A percentile compares a stretch with the other conserved stretches of the same genome.
These are phyloP conservation scores for Solanum peruvianum DNA, from an alignment of 257 asterid genomes.

Conservation along the genomic window DNA sequence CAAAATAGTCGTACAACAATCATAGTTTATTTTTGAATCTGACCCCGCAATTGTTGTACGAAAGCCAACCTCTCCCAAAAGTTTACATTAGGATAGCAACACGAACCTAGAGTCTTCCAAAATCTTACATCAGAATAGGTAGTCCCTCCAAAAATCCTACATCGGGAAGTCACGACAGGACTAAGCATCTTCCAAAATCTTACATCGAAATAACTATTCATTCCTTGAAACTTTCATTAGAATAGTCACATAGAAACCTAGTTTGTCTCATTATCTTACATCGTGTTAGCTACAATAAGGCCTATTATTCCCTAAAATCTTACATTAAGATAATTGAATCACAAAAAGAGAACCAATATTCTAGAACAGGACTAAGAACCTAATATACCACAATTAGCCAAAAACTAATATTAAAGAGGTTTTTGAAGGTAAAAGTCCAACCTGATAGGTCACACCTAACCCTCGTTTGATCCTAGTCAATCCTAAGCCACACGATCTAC, in stretches of 20 bases:
- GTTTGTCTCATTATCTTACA: background rate
- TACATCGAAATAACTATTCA: background rate
- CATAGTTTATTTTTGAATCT: background rate
- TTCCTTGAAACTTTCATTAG: background rate
- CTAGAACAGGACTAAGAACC: background rate
- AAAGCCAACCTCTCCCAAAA: background rate
- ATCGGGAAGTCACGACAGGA: background rate
- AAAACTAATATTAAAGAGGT: background rate
- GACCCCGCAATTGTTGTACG: no score
- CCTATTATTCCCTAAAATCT: background rate
- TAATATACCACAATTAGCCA: background rate
- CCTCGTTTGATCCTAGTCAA: background rate
- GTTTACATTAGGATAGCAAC: background rate
- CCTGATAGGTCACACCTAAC: background rate
- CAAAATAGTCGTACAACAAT: background rate
- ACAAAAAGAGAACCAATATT: background rate
- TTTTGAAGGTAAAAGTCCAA: background rate
- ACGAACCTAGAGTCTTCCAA: no score
- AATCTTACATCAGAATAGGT: background rate
- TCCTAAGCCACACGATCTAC: background rate
- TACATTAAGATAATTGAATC: background rate
- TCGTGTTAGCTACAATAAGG: background rate
- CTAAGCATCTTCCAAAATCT: background rate
- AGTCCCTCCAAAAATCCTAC: background rate
- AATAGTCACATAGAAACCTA: background rate